A percentile compares a stretch with the other conserved stretches of the same genome.
phyloP scores from a whole-genome alignment of 768 basidiomycete genomes.

The Cystoderma amianthinum region DNA sequence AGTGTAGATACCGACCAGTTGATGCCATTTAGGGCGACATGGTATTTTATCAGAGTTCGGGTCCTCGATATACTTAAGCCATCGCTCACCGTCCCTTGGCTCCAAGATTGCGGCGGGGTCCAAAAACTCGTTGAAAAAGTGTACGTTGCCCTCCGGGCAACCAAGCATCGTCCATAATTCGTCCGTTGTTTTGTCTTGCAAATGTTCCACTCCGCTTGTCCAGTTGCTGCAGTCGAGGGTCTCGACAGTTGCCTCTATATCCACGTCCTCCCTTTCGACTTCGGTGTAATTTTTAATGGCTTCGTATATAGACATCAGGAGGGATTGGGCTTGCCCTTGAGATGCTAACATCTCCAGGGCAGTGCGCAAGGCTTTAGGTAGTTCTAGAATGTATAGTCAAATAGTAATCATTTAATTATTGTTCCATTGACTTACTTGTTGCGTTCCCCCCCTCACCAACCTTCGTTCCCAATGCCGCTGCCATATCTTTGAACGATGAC shows the following conservation, averaged over 20 bases:
- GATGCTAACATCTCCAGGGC: neutral
- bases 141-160: neutral
- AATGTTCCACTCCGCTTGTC: neutral
- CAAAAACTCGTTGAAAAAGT: neutral
- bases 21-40: conserved; percentile 2
- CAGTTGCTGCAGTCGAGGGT: neutral
- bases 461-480: neutral
- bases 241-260: neutral
- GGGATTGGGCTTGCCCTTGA: neutral
- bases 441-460: too few species aligned
- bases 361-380: neutral
- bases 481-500: neutral
- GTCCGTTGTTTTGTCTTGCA: neutral
- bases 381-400: neutral
- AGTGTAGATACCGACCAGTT: neutral
- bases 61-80: neutral
- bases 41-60: neutral
- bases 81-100: too few species aligned
- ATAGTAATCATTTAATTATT: neutral
- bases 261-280: neutral
- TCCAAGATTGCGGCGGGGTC: neutral
- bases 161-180: neutral
- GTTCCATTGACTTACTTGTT: neutral
- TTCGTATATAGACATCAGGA: neutral
- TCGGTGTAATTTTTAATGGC: neutral